A percentile compares a stretch with the other conserved stretches of the same genome.
Conservation (phyloP, 306 rosid genomes). For the Medicago lupulina region DNA sequence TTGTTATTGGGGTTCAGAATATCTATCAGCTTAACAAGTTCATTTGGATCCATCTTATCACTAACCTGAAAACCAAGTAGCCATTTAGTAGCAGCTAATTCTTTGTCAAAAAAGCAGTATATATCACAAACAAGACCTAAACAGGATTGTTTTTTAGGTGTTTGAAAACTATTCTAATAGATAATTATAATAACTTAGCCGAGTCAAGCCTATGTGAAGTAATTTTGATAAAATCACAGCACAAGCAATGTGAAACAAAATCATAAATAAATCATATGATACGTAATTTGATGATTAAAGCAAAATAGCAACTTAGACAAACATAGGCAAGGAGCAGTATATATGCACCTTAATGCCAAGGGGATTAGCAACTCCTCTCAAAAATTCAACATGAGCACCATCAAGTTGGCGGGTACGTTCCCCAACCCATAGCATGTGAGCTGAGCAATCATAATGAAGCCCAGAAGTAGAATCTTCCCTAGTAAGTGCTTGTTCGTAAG, state of each 20-base stretch:
- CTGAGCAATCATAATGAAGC: slow-evolving; percentile 62
- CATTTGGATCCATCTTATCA: slow-evolving; percentile 60
- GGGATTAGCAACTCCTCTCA: slow-evolving; percentile 65
- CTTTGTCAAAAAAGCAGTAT: not conserved
- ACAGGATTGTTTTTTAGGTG: slow-evolving; percentile 1
- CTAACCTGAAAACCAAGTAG: slow-evolving; percentile 55
- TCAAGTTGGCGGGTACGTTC: slow-evolving; percentile 69
- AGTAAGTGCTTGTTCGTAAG: slow-evolving; percentile 62
- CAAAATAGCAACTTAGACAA: slow-evolving; percentile 16
- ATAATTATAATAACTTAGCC: not conserved
- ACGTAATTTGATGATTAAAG: slow-evolving; percentile 21
- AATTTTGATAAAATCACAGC: slow-evolving; percentile 6
- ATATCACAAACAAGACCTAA: slow-evolving; percentile 18
- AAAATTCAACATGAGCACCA: slow-evolving; percentile 67
- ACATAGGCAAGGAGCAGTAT: not conserved
- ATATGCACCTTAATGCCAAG: slow-evolving; percentile 62
- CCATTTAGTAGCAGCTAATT: slow-evolving; percentile 20
- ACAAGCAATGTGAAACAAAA: not conserved
- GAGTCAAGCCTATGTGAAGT: slow-evolving; percentile 16
- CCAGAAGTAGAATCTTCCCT: slow-evolving; percentile 65
- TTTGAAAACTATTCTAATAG: not conserved
- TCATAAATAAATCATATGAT: slow-evolving; percentile 6
- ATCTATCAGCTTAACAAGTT: slow-evolving; percentile 58
- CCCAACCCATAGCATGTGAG: slow-evolving; percentile 69
- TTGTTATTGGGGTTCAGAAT: slow-evolving; percentile 62